Percentiles rank a stretch among this genome's conserved stretches.
These are phyloP conservation scores for Kodamaea suecica DNA, from an alignment of 1,139 yeast genomes.

Conservation along the genomic window DNA sequence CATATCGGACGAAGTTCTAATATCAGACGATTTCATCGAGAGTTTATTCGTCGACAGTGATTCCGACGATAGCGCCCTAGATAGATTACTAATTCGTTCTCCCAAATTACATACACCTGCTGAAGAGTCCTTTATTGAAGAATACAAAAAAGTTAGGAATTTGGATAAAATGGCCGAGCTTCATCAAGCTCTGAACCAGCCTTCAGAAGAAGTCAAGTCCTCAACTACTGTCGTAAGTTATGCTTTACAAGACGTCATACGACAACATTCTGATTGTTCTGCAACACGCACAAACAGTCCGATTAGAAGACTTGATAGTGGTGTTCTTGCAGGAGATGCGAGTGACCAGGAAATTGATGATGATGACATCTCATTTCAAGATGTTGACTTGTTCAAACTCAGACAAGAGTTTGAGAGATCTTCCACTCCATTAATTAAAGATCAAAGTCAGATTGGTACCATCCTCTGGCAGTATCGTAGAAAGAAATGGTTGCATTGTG, in stretches of 20 bases:
- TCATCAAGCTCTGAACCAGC: constrained; percentile 15
- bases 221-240: constrained; percentile 19
- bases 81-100: constrained; percentile 19
- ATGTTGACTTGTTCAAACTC: constrained; percentile 28
- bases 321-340: constrained; percentile 4
- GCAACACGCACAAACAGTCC: constrained; percentile 6
- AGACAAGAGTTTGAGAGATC: constrained; percentile 25
- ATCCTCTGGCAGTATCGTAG: constrained; percentile 61
- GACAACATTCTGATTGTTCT: constrained; percentile 16
- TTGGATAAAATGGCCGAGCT: constrained; percentile 35
- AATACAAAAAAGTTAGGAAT: constrained; percentile 32
- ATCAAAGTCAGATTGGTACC: constrained; percentile 36
- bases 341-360: constrained; percentile 11
- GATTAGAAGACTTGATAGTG: constrained; percentile 3
- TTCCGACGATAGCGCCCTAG: constrained; percentile 23
- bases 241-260: constrained; percentile 29
- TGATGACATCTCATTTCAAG: constrained; percentile 21
- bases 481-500: constrained; percentile 48
- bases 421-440: constrained; percentile 6
- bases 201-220: constrained; percentile 20
- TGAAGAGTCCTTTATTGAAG: constrained; percentile 36
- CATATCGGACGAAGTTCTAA: constrained; percentile 43
- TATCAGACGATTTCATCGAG: constrained; percentile 39
- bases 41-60: constrained; percentile 43
- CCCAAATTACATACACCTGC: constrained; percentile 24